phyloP scores from a whole-genome alignment of 495 filamentous ascomycete genomes.

The Neurospora sp. region DNA sequence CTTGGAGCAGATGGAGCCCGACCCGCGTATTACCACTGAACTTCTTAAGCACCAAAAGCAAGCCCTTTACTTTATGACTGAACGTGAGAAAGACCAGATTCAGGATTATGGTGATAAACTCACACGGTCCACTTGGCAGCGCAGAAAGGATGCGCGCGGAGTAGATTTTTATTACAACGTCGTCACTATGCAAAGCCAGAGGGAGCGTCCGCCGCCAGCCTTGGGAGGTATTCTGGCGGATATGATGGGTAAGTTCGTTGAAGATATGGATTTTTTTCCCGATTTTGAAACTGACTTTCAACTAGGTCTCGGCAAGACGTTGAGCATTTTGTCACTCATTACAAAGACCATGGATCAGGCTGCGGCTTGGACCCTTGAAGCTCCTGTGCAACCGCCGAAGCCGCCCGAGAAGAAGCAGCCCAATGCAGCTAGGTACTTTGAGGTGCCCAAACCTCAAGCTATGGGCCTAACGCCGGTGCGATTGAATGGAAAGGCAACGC shows the following conservation, averaged over 20 bases:
- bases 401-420: slow-evolving; percentile 27
- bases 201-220: slow-evolving; percentile 55
- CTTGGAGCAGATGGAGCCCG: slow-evolving; percentile 63
- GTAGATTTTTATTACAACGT: slow-evolving; percentile 61
- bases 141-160: slow-evolving; percentile 41
- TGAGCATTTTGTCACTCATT: slow-evolving; percentile 76
- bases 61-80: slow-evolving; percentile 77
- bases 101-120: slow-evolving; percentile 31
- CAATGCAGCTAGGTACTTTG: slow-evolving; percentile 21
- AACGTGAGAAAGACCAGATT: slow-evolving; percentile 53
- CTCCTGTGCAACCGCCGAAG: slow-evolving; percentile 27
- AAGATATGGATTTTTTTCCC: background rate
- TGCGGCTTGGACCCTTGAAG: slow-evolving; percentile 40
- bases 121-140: slow-evolving; percentile 67
- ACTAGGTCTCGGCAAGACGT: slow-evolving; percentile 69
- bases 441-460: slow-evolving; percentile 23
- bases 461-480: slow-evolving; percentile 39
- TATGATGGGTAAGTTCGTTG: slow-evolving; percentile 58
- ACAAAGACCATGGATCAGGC: slow-evolving; percentile 51
- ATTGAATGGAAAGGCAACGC: slow-evolving; percentile 64
- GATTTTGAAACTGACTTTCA: background rate
- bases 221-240: slow-evolving; percentile 89
- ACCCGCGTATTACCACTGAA: slow-evolving; percentile 50
- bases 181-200: slow-evolving; percentile 61
- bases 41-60: slow-evolving; percentile 86